These are phyloP conservation scores for Alternaria tenuissima DNA, from an alignment of 2,329 filamentous ascomycete species.

Conservation along the genomic window DNA sequence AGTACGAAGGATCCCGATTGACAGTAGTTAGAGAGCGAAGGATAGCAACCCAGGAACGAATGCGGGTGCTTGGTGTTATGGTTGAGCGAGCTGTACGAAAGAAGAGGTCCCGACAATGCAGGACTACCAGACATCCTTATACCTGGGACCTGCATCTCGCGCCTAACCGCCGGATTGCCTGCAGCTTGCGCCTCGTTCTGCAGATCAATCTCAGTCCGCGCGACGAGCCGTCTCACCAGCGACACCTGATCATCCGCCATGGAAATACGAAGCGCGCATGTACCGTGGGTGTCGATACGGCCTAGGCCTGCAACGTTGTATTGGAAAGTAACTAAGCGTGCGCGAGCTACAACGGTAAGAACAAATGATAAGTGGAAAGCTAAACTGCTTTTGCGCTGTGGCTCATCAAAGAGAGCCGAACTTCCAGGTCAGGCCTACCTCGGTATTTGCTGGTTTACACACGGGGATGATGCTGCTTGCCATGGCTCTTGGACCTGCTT, in stretches of 20 bases:
- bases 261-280: conserved; percentile 27
- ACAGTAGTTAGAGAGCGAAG: conserved; percentile 17
- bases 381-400: conserved; percentile 11
- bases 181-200: conserved; percentile 9
- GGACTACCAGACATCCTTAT: conserved; percentile 20
- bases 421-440: conserved; percentile 9
- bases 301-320: conserved; percentile 28
- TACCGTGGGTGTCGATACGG: conserved; percentile 14
- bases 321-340: conserved; percentile 22
- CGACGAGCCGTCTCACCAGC: conserved; percentile 14
- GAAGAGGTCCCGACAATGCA: not conserved
- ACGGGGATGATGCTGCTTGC: not conserved
- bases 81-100: conserved; percentile 14
- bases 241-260: conserved; percentile 17
- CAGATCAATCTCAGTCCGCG: conserved; percentile 12
- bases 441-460: not conserved
- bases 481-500: not conserved
- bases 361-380: conserved; percentile 18
- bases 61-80: conserved; percentile 4
- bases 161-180: not conserved
- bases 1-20: not conserved
- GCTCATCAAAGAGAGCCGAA: conserved; percentile 16
- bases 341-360: conserved; percentile 7
- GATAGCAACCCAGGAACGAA: conserved; percentile 12
- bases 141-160: conserved; percentile 15